Conservation (phyloP, 2,329 filamentous ascomycete species). For the Paracorniculantispora psalliotae region DNA sequence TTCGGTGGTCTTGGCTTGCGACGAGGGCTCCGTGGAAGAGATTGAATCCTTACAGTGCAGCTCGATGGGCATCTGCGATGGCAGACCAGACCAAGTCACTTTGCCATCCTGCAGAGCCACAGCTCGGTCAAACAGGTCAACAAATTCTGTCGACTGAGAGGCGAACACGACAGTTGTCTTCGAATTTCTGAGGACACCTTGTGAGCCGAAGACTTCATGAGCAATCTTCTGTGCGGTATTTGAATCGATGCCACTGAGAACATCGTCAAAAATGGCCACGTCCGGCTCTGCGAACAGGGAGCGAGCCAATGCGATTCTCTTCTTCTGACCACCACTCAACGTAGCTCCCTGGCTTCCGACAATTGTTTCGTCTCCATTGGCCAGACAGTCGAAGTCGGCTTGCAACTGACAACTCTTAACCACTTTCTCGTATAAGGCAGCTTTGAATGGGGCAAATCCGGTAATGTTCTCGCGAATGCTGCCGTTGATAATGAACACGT, state of each 20-base stretch:
- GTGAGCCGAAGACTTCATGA: background rate
- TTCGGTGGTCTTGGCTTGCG: background rate
- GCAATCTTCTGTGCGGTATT: slow-evolving; percentile 26
- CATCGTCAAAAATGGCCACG: slow-evolving; percentile 29
- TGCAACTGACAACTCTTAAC: slow-evolving; percentile 20
- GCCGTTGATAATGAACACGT: slow-evolving; percentile 20
- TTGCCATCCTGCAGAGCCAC: background rate
- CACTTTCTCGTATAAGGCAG: slow-evolving; percentile 19
- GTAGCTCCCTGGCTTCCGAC: slow-evolving; percentile 30
- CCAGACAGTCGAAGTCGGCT: slow-evolving; percentile 17
- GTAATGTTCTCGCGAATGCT: slow-evolving; percentile 23
- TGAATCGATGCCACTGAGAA: slow-evolving; percentile 23
- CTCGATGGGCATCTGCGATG: background rate
- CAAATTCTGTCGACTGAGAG: background rate
- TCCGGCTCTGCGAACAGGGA: slow-evolving; percentile 20
- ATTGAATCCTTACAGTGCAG: background rate
- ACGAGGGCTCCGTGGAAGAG: background rate
- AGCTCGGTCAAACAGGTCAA: background rate
- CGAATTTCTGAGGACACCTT: background rate
- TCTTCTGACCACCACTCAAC: slow-evolving; percentile 31
- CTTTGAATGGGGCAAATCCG: slow-evolving; percentile 19
- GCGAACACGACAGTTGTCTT: slow-evolving; percentile 1
- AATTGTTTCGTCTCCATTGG: slow-evolving; percentile 26
- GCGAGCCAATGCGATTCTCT: slow-evolving; percentile 23
- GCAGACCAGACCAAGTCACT: background rate